Conservation (phyloP, 805 yeast genomes). For the Starmerella cellae region DNA sequence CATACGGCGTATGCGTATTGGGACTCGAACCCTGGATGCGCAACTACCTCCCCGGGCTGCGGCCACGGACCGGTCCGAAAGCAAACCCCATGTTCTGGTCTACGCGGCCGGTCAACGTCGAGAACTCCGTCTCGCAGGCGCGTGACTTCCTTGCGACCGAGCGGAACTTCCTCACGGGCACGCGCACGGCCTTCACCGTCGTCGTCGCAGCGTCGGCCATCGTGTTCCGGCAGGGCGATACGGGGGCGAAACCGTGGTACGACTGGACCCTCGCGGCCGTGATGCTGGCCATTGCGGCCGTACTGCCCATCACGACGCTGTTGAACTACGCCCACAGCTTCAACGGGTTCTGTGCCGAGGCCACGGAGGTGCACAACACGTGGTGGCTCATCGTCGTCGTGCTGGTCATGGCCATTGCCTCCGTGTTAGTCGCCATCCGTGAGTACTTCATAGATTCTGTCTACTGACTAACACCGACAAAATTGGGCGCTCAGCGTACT, state of each 20-base stretch:
- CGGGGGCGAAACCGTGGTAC: background rate
- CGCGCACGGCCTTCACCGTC: slow-evolving; percentile 19
- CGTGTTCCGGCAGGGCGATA: background rate
- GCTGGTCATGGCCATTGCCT: slow-evolving; percentile 13
- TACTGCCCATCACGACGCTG: slow-evolving; percentile 18
- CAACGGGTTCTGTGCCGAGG: slow-evolving; percentile 15
- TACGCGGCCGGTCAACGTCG: slow-evolving; percentile 19
- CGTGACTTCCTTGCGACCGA: slow-evolving; percentile 26
- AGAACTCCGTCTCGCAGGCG: slow-evolving; percentile 25
- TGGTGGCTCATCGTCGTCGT: slow-evolving; percentile 9
- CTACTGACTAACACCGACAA: background rate
- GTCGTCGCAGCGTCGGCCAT: slow-evolving; percentile 23
- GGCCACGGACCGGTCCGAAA: too few species aligned
- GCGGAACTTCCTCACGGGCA: slow-evolving; percentile 23
- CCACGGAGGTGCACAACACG: slow-evolving; percentile 17
- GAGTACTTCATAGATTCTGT: too few species aligned
- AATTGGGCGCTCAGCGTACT: background rate
- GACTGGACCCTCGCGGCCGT: slow-evolving; percentile 18
- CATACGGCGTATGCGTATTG: too few species aligned
- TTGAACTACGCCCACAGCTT: slow-evolving; percentile 20
- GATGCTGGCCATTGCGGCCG: slow-evolving; percentile 16
- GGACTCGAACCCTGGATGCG: too few species aligned
- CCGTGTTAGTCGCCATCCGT: slow-evolving; percentile 14
- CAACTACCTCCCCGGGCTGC: too few species aligned
- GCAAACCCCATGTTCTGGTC: slow-evolving; percentile 16